Evolutionary conservation across 352 stramenopile genomes (phyloP).

Genomic region (Pythium utonaiense): DNA sequence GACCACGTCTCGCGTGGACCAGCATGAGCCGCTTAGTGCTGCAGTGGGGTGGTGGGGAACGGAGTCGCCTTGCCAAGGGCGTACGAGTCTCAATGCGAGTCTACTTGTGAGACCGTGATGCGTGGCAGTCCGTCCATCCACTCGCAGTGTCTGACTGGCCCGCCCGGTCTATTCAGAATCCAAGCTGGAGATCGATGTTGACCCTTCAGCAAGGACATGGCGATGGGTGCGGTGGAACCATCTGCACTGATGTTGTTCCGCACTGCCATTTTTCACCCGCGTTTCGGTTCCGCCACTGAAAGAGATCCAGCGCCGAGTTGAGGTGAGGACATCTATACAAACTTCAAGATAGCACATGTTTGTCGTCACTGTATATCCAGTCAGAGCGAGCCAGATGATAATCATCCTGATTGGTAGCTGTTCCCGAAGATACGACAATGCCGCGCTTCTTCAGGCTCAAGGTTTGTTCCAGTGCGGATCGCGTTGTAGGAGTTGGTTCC

Average conservation of each 20-base stretch:
- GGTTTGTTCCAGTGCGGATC: background rate
- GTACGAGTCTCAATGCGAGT: too few relatives aligned
- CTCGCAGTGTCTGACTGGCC: background rate
- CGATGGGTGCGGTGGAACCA: slow-evolving; percentile 9
- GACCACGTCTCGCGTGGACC: background rate
- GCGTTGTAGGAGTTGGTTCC: background rate
- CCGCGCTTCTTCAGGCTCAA: background rate
- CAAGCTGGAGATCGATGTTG: slow-evolving; percentile 2
- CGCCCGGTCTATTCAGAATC: slow-evolving; percentile 10
- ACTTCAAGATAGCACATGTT: background rate
- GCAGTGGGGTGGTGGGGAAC: too few relatives aligned
- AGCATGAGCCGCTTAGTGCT: background rate
- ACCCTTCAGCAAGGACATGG: background rate
- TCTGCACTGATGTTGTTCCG: background rate
- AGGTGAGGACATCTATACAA: background rate
- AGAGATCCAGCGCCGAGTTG: background rate
- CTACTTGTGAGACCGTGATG: too few relatives aligned
- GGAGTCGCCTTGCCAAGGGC: too few relatives aligned
- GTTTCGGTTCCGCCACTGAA: too few relatives aligned
- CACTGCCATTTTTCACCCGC: too few relatives aligned
- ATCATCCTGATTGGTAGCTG: background rate
- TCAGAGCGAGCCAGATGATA: background rate
- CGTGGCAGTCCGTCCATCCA: too few relatives aligned
- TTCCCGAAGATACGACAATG: background rate
- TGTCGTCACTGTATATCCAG: background rate